Evolutionary conservation across 2,329 filamentous ascomycete genomes (phyloP), one percentile per base, ranked within the genome.

Genomic region (Ceratocystis colombiana): DNA sequence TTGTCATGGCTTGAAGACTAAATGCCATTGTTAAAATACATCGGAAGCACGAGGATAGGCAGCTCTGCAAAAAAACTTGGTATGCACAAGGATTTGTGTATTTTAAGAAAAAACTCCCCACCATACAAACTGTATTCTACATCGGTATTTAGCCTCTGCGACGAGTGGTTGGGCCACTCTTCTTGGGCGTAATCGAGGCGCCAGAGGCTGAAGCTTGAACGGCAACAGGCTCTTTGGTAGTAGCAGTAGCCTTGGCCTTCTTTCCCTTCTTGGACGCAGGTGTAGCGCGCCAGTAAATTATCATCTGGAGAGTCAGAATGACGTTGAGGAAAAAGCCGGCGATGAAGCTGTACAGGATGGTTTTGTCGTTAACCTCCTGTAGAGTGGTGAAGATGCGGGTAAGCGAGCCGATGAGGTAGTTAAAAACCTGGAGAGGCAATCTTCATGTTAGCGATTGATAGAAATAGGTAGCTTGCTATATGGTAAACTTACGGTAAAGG

Each of bases 361-460:
- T 82, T 77, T 92, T 92, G 77, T 99, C 94, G 75, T 96, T 89
- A 68, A 99, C 94, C 79, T 99, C 94, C 74, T 97, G 92, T 67
- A 99, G 80, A 7, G 95, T 99, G 41, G 94, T 99, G 77, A 96
- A 99, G 78, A 99, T 96, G 74, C 94, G 89, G 30, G 90, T 89
- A 67, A 97, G 84, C 55, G 91, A 96, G 48, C 95, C 94, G 71
- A 87, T 81, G 72, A 99, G 89, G 77, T 96, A 99, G 81, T 96
- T 97, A 83, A 99, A 96, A 71, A 99, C 91, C 92, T 96, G 72
- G 72, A 20, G 48, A 22, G 41, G 10, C 30, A 62, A n/a, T 25
- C 22, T 10, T 7, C 6, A 12, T 62, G 46, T 61, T 68, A 48
- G 37, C 48, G 41, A 66, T n/a, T 20, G 10, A 37, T 45, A 55